Evolutionary conservation across 164 flowering plant genomes (phyloP).

Genomic region (Buxus sempervirens): DNA sequence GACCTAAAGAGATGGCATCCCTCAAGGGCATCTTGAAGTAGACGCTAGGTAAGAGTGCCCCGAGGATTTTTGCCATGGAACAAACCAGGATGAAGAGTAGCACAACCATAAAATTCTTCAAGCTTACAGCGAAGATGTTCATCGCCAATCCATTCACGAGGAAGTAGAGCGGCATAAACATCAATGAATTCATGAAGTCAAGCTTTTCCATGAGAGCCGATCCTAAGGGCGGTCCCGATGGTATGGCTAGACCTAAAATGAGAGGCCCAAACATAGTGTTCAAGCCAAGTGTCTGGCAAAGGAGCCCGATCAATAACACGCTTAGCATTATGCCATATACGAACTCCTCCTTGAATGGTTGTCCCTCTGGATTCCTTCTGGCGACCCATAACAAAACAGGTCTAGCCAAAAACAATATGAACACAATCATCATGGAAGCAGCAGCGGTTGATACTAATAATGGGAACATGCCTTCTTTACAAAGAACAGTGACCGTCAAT

Average conservation of each 20-base stretch:
- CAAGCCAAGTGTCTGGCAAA: slow-evolving; percentile 32
- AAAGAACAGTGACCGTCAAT: slow-evolving; percentile 5
- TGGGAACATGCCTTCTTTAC: background rate
- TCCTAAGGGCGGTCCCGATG: slow-evolving; percentile 45
- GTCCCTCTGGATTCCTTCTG: slow-evolving; percentile 33
- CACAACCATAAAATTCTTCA: background rate
- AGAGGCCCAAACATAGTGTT: slow-evolving; percentile 21
- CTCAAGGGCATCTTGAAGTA: slow-evolving; percentile 11
- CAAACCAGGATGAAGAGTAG: background rate
- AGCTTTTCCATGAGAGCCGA: slow-evolving; percentile 36
- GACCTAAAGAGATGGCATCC: slow-evolving; percentile 19
- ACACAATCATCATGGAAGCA: slow-evolving; percentile 5
- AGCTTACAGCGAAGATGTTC: background rate
- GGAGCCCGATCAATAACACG: slow-evolving; percentile 24
- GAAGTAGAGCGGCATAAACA: slow-evolving; percentile 41
- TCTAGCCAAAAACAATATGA: slow-evolving; percentile 33
- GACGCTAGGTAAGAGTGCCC: slow-evolving; percentile 10
- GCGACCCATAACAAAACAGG: slow-evolving; percentile 36
- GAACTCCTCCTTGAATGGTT: slow-evolving; percentile 33
- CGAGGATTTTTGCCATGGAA: slow-evolving; percentile 10
- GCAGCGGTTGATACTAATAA: background rate
- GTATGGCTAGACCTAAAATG: slow-evolving; percentile 36
- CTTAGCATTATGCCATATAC: slow-evolving; percentile 21
- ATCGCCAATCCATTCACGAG: slow-evolving; percentile 20
- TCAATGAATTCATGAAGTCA: slow-evolving; percentile 32